Evolutionary conservation across 331 rosid species (phyloP).

Genomic region (Quercus phellos): DNA sequence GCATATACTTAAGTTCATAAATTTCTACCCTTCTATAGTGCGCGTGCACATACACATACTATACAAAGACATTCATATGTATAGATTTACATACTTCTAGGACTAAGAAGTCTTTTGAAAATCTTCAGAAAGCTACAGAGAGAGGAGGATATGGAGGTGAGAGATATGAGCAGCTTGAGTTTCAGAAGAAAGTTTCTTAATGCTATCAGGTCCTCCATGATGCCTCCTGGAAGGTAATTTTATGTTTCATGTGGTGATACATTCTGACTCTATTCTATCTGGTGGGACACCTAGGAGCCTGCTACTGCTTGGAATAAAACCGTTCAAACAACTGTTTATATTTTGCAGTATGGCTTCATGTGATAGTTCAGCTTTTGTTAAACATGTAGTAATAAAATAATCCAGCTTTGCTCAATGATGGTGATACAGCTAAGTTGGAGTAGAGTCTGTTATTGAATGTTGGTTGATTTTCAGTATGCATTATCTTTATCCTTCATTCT

Average conservation of each 20-base stretch:
- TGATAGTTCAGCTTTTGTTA: no score
- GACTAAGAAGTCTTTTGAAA: not conserved
- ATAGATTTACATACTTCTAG: not conserved
- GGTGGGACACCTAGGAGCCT: not conserved
- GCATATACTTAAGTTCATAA: not conserved
- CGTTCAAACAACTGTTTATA: not conserved
- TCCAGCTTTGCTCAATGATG: not conserved
- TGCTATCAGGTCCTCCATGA: constrained; percentile 55
- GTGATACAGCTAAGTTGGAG: not conserved
- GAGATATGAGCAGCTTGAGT: constrained; percentile 82
- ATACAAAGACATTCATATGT: not conserved
- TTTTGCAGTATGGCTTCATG: not conserved
- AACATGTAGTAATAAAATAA: not conserved
- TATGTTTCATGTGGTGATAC: not conserved
- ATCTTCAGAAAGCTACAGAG: constrained; percentile 74
- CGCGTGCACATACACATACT: not conserved
- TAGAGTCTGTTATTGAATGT: not conserved
- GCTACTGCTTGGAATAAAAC: not conserved
- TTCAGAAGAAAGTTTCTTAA: constrained; percentile 64
- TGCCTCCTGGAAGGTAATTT: constrained; percentile 75
- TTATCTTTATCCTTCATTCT: not conserved
- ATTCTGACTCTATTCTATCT: constrained; percentile 8
- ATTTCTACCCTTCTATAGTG: not conserved
- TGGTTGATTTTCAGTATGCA: not conserved
- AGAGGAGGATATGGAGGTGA: constrained; percentile 94